Base-by-base conservation (phyloP, 2,329 filamentous ascomycete species). In the Pseudogymnoascus sp. region DNA sequence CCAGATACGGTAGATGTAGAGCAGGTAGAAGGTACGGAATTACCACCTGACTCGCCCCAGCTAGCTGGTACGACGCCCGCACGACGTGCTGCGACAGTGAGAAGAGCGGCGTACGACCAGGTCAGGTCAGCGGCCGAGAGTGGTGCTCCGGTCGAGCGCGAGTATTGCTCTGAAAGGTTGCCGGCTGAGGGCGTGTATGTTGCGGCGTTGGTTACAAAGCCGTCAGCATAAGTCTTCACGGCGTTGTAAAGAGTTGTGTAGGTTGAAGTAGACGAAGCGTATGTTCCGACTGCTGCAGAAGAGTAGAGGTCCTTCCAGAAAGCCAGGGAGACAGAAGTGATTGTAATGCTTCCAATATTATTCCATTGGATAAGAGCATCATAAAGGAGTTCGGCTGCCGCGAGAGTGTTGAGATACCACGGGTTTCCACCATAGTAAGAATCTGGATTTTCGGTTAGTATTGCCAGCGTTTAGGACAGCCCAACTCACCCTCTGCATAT, bases 341-440 rank as follows among this genome's bases (percentile, higher is more conserved):
- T 82, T 0, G 81, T 82, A 69, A 95, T 81, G 7, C 79, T 86
- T 1, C 85, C 86, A 25, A 80, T 74, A 40, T 78, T 75, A 66
- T 87, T 80, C 89, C 89, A 93, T 60, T 88, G 85, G 67, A 87
- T 87, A 1, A 92, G 70, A 0, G 90, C 88, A 69, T 89, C 87
- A 73, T 92, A 93, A 2, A 96, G 82, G 71, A 90, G 87, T 75
- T 95, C 90, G 2, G 90, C 90, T 0, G 89, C 89, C 1, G 89
- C 89, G 34, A 91, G 79, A 1, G 89, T 93, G 69, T 83, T 83
- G 14, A 93, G 80, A 69, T 91, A 90, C 90, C 90, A 93, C 1
- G 90, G 90, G 73, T 95, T 92, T 1, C 89, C 90, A 65, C 85
- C 84, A 73, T 87, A 89, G 75, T 93, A 95, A 3, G 79, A 34